Evolutionary conservation across 2,329 filamentous ascomycete species (phyloP).

Genomic region (Fusarium incarnatum): DNA sequence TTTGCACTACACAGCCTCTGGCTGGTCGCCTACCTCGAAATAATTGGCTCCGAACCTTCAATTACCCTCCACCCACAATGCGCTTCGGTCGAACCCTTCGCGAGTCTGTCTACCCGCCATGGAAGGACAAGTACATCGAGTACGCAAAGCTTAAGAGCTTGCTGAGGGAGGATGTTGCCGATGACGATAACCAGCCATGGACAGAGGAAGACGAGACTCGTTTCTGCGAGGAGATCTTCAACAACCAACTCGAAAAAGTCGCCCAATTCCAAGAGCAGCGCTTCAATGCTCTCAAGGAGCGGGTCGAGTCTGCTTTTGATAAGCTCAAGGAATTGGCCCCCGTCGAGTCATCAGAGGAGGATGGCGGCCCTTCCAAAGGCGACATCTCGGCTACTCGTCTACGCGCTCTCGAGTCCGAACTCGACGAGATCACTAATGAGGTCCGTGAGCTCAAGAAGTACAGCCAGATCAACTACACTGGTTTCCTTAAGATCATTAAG

Average conservation of each 20-base stretch:
- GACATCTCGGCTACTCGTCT: slow-evolving; percentile 66
- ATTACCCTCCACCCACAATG: slow-evolving; percentile 65
- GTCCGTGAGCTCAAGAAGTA: slow-evolving; percentile 95
- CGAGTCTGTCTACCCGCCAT: slow-evolving; percentile 83
- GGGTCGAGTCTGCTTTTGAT: slow-evolving; percentile 68
- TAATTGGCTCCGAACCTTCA: slow-evolving; percentile 15
- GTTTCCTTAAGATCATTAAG: slow-evolving; percentile 97
- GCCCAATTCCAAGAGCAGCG: slow-evolving; percentile 86
- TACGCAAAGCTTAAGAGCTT: slow-evolving; percentile 93
- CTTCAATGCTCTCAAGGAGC: slow-evolving; percentile 68
- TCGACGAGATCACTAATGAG: slow-evolving; percentile 89
- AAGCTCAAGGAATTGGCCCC: slow-evolving; percentile 84
- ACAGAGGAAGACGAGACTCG: slow-evolving; percentile 92
- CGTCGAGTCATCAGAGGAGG: slow-evolving; percentile 55
- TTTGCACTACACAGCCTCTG: neutral
- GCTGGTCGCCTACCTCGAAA: slow-evolving; percentile 14
- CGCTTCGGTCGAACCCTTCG: slow-evolving; percentile 92
- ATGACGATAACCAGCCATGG: slow-evolving; percentile 75
- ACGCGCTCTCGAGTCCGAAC: slow-evolving; percentile 79
- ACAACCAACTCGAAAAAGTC: slow-evolving; percentile 94
- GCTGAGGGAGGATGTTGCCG: slow-evolving; percentile 78
- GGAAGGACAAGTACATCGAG: slow-evolving; percentile 95
- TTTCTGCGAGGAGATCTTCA: slow-evolving; percentile 96
- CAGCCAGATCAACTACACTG: slow-evolving; percentile 96
- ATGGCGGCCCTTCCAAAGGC: slow-evolving; percentile 62